phyloP scores from a whole-genome alignment of 306 rosid genomes.

The Prunus armeniaca region DNA sequence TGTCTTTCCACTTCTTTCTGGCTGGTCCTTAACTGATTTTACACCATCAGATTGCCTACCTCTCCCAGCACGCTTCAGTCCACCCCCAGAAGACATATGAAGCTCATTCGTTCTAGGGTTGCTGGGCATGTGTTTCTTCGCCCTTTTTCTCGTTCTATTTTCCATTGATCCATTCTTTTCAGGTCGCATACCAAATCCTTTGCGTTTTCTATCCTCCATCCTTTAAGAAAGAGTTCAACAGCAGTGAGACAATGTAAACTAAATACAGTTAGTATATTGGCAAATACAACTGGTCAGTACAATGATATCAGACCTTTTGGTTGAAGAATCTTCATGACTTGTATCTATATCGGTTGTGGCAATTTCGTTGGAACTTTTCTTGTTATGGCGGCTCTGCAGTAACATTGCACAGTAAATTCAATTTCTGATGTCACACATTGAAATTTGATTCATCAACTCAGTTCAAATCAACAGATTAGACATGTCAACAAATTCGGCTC shows the following conservation, averaged over 20 bases:
- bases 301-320: conserved; percentile 42
- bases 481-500: not conserved
- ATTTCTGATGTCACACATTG: not conserved
- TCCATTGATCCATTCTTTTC: conserved; percentile 29
- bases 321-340: conserved; percentile 40
- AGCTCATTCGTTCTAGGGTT: conserved; percentile 18
- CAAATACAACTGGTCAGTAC: not conserved
- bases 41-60: conserved; percentile 31
- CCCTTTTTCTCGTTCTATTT: conserved; percentile 43
- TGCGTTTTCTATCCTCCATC: conserved; percentile 41
- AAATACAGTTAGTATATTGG: not conserved
- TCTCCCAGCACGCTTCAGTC: conserved; percentile 30
- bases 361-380: conserved; percentile 41
- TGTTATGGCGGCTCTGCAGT: conserved; percentile 75
- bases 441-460: not conserved
- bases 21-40: conserved; percentile 23
- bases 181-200: conserved; percentile 18
- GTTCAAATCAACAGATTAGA: not conserved
- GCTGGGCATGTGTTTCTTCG: conserved; percentile 21
- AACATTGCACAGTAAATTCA: conserved; percentile 5
- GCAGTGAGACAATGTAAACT: not conserved
- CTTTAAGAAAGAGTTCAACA: conserved; percentile 22
- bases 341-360: conserved; percentile 27
- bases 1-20: conserved; percentile 25
- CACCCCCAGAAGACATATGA: conserved; percentile 17